Conservation (phyloP, 345 rosid species). For the Ceriops decandra region DNA sequence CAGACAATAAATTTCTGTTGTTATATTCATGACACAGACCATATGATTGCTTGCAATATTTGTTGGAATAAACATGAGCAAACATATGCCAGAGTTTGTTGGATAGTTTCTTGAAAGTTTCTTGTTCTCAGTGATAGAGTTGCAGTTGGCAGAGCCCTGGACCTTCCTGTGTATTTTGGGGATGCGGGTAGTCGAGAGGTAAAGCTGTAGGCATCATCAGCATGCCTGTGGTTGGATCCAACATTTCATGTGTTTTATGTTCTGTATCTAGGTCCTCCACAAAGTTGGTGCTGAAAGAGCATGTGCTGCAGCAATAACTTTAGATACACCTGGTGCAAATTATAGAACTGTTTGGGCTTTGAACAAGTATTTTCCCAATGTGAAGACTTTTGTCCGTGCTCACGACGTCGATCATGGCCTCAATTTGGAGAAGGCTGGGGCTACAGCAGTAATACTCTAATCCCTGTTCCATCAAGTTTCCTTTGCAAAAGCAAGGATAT, state of each 20-base stretch:
- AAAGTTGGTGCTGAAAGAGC: constrained; percentile 97
- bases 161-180: constrained; percentile 95
- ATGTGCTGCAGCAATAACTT: constrained; percentile 90
- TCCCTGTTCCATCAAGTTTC: constrained; percentile 8
- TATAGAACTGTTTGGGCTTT: constrained; percentile 99
- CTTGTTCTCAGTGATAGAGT: constrained; percentile 80
- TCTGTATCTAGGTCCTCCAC: constrained; percentile 71
- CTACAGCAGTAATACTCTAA: constrained; percentile 70
- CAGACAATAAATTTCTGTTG: neutral
- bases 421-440: constrained; percentile 95
- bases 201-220: constrained; percentile 17
- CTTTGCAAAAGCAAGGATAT: neutral
- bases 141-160: constrained; percentile 86
- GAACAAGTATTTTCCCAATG: constrained; percentile 92
- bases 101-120: constrained; percentile 8
- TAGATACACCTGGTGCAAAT: constrained; percentile 97
- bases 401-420: constrained; percentile 96
- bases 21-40: neutral
- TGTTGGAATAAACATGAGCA: neutral
- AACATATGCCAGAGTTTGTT: constrained; percentile 1
- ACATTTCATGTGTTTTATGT: constrained; percentile 16
- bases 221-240: constrained; percentile 12
- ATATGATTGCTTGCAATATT: neutral
- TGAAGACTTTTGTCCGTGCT: constrained; percentile 95
- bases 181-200: constrained; percentile 99